Evolutionary conservation across 345 rosid genomes (phyloP).

Genomic region (Balakata baccata): DNA sequence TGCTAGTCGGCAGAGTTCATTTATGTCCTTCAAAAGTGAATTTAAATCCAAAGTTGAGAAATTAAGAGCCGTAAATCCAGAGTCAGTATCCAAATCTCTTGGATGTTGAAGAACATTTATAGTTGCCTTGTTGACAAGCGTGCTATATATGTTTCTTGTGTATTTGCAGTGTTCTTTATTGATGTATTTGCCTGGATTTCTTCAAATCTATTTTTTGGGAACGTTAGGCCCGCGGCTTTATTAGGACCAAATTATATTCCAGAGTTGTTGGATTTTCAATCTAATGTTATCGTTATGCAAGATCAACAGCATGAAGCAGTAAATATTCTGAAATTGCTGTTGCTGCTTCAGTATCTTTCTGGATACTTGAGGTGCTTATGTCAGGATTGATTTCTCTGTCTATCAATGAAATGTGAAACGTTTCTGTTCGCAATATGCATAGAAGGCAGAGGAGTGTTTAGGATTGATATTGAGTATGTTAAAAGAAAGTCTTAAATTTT

Average conservation of each 20-base stretch:
- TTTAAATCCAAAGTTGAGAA: slow-evolving; percentile 62
- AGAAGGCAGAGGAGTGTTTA: too few species aligned
- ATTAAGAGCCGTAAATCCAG: slow-evolving; percentile 41
- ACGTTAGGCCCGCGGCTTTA: neutral
- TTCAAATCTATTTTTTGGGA: neutral
- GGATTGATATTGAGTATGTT: too few species aligned
- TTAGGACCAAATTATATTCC: neutral
- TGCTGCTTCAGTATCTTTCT: neutral
- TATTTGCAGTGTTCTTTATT: neutral
- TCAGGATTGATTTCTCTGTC: too few species aligned
- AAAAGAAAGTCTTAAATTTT: too few species aligned
- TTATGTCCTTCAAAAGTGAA: slow-evolving; percentile 56
- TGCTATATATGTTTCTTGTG: neutral
- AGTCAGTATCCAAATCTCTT: slow-evolving; percentile 42
- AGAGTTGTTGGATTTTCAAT: neutral
- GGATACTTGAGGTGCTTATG: neutral
- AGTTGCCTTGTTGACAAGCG: neutral
- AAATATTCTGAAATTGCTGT: neutral
- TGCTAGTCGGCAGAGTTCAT: slow-evolving; percentile 55
- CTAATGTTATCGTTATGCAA: neutral
- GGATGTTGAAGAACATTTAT: slow-evolving; percentile 16
- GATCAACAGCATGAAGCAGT: neutral
- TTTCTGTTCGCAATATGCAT: too few species aligned
- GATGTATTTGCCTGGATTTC: neutral
- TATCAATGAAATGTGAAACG: too few species aligned